Evolutionary conservation across 2,329 filamentous ascomycete species (phyloP).

Genomic region (Ampelomyces quisqualis): DNA sequence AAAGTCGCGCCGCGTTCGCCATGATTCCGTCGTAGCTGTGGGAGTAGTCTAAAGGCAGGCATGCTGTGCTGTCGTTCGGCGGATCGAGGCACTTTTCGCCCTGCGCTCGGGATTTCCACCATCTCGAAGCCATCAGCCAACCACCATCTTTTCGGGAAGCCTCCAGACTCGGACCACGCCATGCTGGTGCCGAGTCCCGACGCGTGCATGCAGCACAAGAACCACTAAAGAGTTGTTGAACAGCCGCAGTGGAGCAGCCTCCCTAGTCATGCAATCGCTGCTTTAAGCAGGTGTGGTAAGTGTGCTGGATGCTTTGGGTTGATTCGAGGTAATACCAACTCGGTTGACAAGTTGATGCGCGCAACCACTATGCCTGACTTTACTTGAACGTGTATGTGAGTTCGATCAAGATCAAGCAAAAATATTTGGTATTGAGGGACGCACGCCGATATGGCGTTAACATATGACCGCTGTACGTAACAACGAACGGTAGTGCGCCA

Average conservation of each 20-base stretch:
- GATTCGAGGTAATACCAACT: not conserved
- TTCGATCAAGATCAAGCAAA: not conserved
- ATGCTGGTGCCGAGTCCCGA: conserved; percentile 19
- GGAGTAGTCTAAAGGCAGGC: not conserved
- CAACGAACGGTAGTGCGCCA: too few relatives aligned
- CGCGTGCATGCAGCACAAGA: conserved; percentile 10
- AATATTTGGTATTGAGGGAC: not conserved
- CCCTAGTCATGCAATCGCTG: too few relatives aligned
- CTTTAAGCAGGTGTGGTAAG: not conserved
- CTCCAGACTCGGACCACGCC: conserved; percentile 2
- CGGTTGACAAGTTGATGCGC: not conserved
- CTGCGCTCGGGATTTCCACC: too few relatives aligned
- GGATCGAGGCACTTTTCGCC: too few relatives aligned
- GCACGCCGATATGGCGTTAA: not conserved
- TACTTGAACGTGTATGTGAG: not conserved
- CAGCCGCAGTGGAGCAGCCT: conserved; percentile 1
- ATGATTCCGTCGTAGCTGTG: not conserved
- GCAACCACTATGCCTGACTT: too few relatives aligned
- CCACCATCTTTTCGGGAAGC: conserved; percentile 3
- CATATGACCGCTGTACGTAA: too few relatives aligned
- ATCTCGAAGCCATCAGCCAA: conserved; percentile 2
- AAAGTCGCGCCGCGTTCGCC: not conserved
- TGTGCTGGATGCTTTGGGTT: conserved; percentile 4
- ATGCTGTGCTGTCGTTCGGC: not conserved
- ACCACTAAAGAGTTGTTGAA: conserved; percentile 1